Conservation (phyloP, 202 grass and related monocot genomes). For the Tripidium arundinaceum region DNA sequence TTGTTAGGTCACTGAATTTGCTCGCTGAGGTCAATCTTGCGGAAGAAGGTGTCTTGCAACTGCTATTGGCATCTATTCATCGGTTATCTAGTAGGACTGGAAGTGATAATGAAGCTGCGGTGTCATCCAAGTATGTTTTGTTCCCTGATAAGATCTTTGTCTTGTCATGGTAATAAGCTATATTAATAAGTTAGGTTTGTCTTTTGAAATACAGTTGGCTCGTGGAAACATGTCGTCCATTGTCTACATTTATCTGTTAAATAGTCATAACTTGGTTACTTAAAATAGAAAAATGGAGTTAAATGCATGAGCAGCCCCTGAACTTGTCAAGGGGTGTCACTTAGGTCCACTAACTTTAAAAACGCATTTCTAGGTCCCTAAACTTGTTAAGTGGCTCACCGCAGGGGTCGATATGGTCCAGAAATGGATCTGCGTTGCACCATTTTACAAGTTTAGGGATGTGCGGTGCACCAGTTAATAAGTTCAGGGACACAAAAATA, state of each 20-base stretch:
- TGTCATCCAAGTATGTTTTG: conserved; percentile 69
- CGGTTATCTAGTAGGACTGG: conserved; percentile 57
- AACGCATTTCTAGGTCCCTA: too few species aligned
- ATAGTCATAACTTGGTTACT: too few species aligned
- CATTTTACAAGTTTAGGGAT: too few species aligned
- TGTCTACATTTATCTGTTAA: conserved; percentile 17
- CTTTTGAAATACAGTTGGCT: conserved; percentile 23
- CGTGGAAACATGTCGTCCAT: not conserved
- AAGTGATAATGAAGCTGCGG: conserved; percentile 60
- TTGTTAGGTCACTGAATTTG: conserved; percentile 79
- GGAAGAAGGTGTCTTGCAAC: conserved; percentile 89
- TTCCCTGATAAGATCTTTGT: conserved; percentile 20
- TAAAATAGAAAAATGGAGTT: too few species aligned
- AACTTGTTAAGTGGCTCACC: too few species aligned
- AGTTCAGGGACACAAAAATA: too few species aligned
- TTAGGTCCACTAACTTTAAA: too few species aligned
- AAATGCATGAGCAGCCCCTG: too few species aligned
- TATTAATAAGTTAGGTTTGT: conserved; percentile 20
- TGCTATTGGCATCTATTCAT: conserved; percentile 76
- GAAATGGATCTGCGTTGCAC: too few species aligned
- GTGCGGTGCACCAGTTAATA: too few species aligned
- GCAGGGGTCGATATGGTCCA: too few species aligned
- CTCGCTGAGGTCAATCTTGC: conserved; percentile 82
- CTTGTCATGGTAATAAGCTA: conserved; percentile 7
- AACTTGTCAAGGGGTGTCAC: too few species aligned